Conservation (phyloP, 306 rosid species). For the Pyrus betulifolia region DNA sequence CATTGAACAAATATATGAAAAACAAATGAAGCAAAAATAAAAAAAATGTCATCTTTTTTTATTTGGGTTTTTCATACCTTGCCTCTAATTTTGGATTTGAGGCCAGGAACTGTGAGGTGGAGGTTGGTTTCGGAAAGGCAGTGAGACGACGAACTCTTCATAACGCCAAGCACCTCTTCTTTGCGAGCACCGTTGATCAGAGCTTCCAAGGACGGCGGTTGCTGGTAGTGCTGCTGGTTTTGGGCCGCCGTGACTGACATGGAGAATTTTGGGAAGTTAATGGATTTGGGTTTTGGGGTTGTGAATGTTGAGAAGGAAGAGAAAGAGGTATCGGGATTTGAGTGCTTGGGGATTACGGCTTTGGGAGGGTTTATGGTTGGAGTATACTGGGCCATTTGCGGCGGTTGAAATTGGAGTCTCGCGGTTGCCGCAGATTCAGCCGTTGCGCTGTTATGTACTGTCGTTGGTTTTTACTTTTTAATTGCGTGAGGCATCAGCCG, state of each 20-base stretch:
- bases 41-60: neutral
- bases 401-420: neutral
- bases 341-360: slow-evolving; percentile 32
- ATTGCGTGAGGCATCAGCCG: neutral
- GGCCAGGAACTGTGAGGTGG: slow-evolving; percentile 65
- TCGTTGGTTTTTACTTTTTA: neutral
- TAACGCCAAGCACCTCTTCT: slow-evolving; percentile 30
- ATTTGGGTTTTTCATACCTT: slow-evolving; percentile 39
- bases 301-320: neutral
- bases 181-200: slow-evolving; percentile 40
- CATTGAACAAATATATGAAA: neutral
- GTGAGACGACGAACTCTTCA: slow-evolving; percentile 24
- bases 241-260: slow-evolving; percentile 34
- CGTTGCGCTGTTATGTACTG: neutral
- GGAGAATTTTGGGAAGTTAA: slow-evolving; percentile 18
- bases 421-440: neutral
- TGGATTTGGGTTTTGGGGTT: slow-evolving; percentile 17
- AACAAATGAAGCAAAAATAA: neutral
- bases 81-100: slow-evolving; percentile 78
- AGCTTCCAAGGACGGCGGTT: slow-evolving; percentile 34
- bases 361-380: slow-evolving; percentile 56
- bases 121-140: slow-evolving; percentile 83
- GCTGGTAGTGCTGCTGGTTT: slow-evolving; percentile 16
- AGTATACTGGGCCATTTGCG: slow-evolving; percentile 23
- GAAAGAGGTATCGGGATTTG: neutral